Evolutionary conservation across 768 basidiomycete species (phyloP).

Genomic region (Termitomyces sp.): DNA sequence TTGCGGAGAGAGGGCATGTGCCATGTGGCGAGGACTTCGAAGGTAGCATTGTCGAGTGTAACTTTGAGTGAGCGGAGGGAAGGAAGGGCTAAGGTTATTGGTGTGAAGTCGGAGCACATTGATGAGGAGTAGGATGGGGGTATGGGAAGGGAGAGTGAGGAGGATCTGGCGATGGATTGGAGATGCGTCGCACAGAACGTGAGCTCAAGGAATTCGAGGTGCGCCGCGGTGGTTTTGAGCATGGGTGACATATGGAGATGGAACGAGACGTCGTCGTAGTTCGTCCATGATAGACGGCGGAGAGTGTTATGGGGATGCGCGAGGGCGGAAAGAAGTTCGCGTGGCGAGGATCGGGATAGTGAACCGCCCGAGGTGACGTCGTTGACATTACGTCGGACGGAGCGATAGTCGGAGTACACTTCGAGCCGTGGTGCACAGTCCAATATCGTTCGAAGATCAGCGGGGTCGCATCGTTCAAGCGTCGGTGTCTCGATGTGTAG

Average conservation of each 20-base stretch:
- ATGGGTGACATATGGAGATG: conserved; percentile 54
- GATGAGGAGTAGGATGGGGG: background rate
- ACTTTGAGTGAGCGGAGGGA: conserved; percentile 65
- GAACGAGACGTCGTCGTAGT: conserved; percentile 60
- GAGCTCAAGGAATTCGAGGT: conserved; percentile 67
- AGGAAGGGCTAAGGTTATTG: conserved; percentile 47
- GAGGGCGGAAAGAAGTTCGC: conserved; percentile 57
- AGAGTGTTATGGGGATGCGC: conserved; percentile 50
- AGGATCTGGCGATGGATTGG: conserved; percentile 22
- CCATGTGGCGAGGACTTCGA: conserved; percentile 64
- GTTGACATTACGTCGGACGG: conserved; percentile 53
- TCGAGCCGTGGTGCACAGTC: conserved; percentile 58
- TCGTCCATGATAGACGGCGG: conserved; percentile 65
- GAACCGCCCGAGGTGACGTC: conserved; percentile 37
- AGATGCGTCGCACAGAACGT: conserved; percentile 51
- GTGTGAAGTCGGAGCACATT: conserved; percentile 9
- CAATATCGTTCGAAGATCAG: conserved; percentile 64
- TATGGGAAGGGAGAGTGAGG: conserved; percentile 7
- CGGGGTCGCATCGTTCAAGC: conserved; percentile 61
- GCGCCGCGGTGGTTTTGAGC: conserved; percentile 44
- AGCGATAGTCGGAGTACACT: conserved; percentile 62
- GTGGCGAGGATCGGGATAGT: conserved; percentile 43
- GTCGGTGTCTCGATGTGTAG: conserved; percentile 69
- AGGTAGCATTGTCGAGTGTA: conserved; percentile 68
- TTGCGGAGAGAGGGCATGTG: conserved; percentile 58